phyloP scores from a whole-genome alignment of 768 basidiomycete species.

The Kwoniella europaea region DNA sequence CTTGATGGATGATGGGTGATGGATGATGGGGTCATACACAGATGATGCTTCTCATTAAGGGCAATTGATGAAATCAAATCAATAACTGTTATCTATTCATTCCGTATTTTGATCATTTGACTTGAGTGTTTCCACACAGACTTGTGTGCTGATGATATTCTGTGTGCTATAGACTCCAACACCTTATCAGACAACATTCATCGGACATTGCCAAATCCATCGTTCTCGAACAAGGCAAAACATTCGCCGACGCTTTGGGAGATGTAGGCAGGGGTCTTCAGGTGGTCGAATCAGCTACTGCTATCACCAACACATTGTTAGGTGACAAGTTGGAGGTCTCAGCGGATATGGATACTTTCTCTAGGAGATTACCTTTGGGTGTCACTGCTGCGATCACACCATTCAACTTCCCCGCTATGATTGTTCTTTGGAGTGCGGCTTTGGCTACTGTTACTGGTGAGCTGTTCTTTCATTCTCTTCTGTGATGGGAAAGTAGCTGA shows the following conservation, averaged over 20 bases:
- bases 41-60: background rate
- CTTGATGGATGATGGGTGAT: background rate
- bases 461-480: background rate
- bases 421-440: constrained; percentile 89
- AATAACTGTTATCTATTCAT: no score
- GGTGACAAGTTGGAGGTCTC: constrained; percentile 91
- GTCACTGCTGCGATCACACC: constrained; percentile 76
- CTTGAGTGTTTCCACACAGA: background rate
- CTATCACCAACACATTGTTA: constrained; percentile 80
- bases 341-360: constrained; percentile 91
- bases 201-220: constrained; percentile 87
- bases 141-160: background rate
- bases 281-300: constrained; percentile 66
- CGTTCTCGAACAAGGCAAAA: constrained; percentile 95
- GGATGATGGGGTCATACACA: background rate
- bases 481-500: constrained; percentile 4
- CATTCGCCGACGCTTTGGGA: constrained; percentile 89
- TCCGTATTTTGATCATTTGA: no score
- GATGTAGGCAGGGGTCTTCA: constrained; percentile 92
- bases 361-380: constrained; percentile 80
- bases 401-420: constrained; percentile 63
- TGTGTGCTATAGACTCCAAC: constrained; percentile 70
- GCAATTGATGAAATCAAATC: background rate
- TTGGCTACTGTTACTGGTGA: constrained; percentile 56
- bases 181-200: constrained; percentile 79